Evolutionary conservation across 2,329 filamentous ascomycete genomes (phyloP).

Genomic region (Epichloe hybrida): DNA sequence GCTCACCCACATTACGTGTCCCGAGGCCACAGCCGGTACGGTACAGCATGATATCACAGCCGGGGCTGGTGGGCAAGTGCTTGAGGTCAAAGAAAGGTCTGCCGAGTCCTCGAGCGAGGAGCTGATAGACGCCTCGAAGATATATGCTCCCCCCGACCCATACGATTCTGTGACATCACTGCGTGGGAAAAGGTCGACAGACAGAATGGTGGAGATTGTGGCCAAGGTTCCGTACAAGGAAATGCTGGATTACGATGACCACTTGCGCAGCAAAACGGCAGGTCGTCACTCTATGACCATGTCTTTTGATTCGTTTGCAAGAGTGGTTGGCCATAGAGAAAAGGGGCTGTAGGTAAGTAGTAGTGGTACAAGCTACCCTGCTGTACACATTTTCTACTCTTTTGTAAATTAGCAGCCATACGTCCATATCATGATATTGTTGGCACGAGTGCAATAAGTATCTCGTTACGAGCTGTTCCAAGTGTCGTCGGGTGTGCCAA

Average conservation of each 20-base stretch:
- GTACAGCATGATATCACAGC: conserved; percentile 73
- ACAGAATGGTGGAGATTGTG: conserved; percentile 50
- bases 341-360: conserved; percentile 25
- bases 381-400: too few relatives aligned
- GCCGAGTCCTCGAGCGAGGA: conserved; percentile 23
- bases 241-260: conserved; percentile 89
- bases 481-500: too few relatives aligned
- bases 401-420: too few relatives aligned
- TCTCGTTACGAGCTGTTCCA: too few relatives aligned
- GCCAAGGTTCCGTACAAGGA: conserved; percentile 88
- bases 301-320: conserved; percentile 44
- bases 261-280: conserved; percentile 75
- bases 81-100: conserved; percentile 51
- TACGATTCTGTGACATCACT: conserved; percentile 50
- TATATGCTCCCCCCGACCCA: conserved; percentile 77
- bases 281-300: conserved; percentile 55
- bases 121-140: conserved; percentile 53
- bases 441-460: too few relatives aligned
- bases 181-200: conserved; percentile 34
- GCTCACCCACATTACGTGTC: conserved; percentile 71
- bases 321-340: conserved; percentile 40
- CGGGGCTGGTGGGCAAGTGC: conserved; percentile 56
- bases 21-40: conserved; percentile 65
- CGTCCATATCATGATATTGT: too few relatives aligned
- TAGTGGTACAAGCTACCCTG: too few relatives aligned